A percentile compares a stretch with the other conserved stretches of the same genome.
These are phyloP conservation scores for Fusarium aywerte DNA, from an alignment of 2,329 filamentous ascomycete species.

Conservation along the genomic window DNA sequence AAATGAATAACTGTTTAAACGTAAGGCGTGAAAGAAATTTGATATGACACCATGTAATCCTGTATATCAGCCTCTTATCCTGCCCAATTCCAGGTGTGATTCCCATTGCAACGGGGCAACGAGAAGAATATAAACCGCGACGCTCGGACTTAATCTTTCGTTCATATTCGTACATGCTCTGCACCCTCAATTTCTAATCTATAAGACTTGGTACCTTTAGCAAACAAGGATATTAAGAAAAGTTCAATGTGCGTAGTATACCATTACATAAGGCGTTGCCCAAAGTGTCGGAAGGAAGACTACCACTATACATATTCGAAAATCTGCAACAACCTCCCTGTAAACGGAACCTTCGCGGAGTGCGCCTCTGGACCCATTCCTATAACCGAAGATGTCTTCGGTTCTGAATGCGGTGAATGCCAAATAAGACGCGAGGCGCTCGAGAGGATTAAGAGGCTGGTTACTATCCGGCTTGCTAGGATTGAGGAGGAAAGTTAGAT, in stretches of 20 bases:
- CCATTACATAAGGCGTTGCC: background rate
- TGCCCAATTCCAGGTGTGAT: too few species aligned
- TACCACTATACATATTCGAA: background rate
- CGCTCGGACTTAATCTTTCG: too few species aligned
- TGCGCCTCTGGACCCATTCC: background rate
- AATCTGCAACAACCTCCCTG: rapidly evolving
- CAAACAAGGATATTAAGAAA: too few species aligned
- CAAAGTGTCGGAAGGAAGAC: background rate
- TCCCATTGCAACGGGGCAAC: too few species aligned
- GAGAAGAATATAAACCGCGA: too few species aligned
- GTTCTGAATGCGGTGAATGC: background rate
- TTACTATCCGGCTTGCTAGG: background rate
- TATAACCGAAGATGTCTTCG: rapidly evolving
- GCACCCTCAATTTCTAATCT: too few species aligned
- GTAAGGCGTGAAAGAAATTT: too few species aligned
- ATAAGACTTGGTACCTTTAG: too few species aligned
- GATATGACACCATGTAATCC: too few species aligned
- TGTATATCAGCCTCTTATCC: too few species aligned
- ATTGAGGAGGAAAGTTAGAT: background rate
- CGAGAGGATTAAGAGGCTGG: background rate
- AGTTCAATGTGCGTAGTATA: background rate
- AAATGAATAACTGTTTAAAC: too few species aligned
- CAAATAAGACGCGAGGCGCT: background rate
- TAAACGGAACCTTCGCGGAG: background rate
- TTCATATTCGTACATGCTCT: too few species aligned